phyloP scores from a whole-genome alignment of 2,329 filamentous ascomycete genomes.

The Lachnellula subtilissima region DNA sequence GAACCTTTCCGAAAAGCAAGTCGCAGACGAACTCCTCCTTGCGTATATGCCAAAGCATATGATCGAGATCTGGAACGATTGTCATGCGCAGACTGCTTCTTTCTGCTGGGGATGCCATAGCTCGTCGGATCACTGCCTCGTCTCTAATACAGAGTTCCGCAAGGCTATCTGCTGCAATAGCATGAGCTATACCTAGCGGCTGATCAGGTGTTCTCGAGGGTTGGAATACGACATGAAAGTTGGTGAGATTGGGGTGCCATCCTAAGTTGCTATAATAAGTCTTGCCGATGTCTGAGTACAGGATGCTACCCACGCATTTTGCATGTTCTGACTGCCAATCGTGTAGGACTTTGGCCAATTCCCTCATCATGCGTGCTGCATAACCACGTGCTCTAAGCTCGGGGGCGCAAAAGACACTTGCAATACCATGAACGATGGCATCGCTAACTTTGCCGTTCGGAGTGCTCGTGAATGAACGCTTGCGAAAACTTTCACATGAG shows the following conservation, averaged over 20 bases:
- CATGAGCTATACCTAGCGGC: slow-evolving; percentile 27
- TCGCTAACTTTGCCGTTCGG: slow-evolving; percentile 41
- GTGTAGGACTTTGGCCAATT: slow-evolving; percentile 51
- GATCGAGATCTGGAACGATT: slow-evolving; percentile 60
- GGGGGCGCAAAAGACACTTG: slow-evolving; percentile 68
- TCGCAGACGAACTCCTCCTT: slow-evolving; percentile 72
- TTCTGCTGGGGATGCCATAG: slow-evolving; percentile 28
- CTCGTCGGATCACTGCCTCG: slow-evolving; percentile 49
- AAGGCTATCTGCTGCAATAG: slow-evolving; percentile 56
- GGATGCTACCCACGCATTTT: slow-evolving; percentile 51
- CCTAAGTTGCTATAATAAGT: slow-evolving; percentile 70
- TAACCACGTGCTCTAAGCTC: slow-evolving; percentile 67
- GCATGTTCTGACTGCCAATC: slow-evolving; percentile 43
- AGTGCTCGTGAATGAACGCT: slow-evolving; percentile 46
- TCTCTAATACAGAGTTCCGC: slow-evolving; percentile 57
- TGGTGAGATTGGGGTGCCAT: slow-evolving; percentile 67
- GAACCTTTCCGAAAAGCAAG: slow-evolving; percentile 50
- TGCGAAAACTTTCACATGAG: slow-evolving; percentile 60
- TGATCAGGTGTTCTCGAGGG: slow-evolving; percentile 26
- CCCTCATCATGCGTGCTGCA: slow-evolving; percentile 65
- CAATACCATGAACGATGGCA: slow-evolving; percentile 64
- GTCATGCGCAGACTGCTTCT: slow-evolving; percentile 50
- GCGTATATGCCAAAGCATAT: slow-evolving; percentile 71
- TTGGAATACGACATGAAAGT: slow-evolving; percentile 61
- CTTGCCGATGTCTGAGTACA: slow-evolving; percentile 84